phyloP scores from a whole-genome alignment of 2,329 filamentous ascomycete genomes.

The Cryphonectria japonica region DNA sequence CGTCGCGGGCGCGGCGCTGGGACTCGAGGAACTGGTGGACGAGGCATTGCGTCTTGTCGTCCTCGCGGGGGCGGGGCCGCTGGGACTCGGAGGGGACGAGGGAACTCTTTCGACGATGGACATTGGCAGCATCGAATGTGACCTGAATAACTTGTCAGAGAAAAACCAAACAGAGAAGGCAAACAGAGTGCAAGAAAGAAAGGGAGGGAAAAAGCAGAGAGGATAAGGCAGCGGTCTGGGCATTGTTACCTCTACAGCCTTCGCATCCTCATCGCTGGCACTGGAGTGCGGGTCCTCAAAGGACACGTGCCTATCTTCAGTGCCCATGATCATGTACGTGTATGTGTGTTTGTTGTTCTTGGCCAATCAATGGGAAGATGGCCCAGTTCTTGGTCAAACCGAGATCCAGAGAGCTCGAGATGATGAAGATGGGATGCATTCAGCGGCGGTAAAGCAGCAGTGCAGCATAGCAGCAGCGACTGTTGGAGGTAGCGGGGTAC shows the following conservation, averaged over 20 bases:
- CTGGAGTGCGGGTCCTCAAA: constrained; percentile 43
- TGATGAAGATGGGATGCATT: background rate
- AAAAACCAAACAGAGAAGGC: background rate
- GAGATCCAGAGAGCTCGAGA: background rate
- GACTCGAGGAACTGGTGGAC: constrained; percentile 68
- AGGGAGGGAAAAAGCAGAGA: background rate
- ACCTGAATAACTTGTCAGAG: constrained; percentile 47
- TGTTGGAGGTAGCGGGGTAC: background rate
- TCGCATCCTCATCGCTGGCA: constrained; percentile 55
- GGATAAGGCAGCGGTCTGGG: background rate
- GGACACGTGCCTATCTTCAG: constrained; percentile 36
- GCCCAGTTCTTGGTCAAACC: background rate
- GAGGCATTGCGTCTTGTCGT: constrained; percentile 60
- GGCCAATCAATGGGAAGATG: background rate
- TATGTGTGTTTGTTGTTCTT: background rate
- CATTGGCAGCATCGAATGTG: constrained; percentile 63
- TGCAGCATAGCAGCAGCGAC: background rate
- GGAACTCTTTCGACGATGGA: constrained; percentile 69
- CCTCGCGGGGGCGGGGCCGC: constrained; percentile 35
- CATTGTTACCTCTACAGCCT: constrained; percentile 53
- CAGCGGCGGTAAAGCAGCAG: background rate
- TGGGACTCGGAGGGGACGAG: constrained; percentile 57
- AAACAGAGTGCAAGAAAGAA: background rate
- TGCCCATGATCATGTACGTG: constrained; percentile 18
- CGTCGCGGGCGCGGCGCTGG: constrained; percentile 46